phyloP scores from a whole-genome alignment of 192 early-diverging fungal genomes.

The Entomortierella chlamydospora region DNA sequence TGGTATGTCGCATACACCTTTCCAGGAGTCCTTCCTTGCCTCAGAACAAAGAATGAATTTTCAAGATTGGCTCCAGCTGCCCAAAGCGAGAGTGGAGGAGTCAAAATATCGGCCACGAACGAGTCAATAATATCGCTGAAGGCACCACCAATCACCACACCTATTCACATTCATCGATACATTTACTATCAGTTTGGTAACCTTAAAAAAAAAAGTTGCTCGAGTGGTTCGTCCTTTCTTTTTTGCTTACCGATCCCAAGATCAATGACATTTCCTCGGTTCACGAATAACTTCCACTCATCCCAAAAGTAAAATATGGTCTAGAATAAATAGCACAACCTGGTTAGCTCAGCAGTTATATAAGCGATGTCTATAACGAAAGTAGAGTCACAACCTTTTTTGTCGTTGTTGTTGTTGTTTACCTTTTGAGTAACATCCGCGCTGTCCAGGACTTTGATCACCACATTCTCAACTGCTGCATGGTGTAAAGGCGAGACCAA shows the following conservation, averaged over 20 bases:
- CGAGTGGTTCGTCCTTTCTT: too few relatives aligned
- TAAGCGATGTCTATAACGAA: too few relatives aligned
- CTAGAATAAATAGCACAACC: constrained; percentile 8
- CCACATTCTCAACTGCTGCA: constrained; percentile 37
- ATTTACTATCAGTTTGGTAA: neutral
- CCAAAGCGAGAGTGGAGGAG: constrained; percentile 54
- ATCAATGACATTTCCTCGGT: too few relatives aligned
- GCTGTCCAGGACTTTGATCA: constrained; percentile 41
- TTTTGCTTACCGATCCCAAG: too few relatives aligned
- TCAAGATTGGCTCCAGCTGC: constrained; percentile 55
- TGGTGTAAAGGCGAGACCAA: constrained; percentile 22
- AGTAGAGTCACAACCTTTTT: too few relatives aligned
- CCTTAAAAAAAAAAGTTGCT: neutral
- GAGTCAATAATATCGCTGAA: constrained; percentile 55
- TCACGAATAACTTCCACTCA: too few relatives aligned
- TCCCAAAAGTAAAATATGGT: constrained; percentile 46
- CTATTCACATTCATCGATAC: constrained; percentile 9
- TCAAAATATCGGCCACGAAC: constrained; percentile 56
- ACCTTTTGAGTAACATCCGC: constrained; percentile 46
- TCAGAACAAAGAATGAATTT: constrained; percentile 55
- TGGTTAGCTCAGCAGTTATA: neutral
- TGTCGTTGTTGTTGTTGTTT: neutral
- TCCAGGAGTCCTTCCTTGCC: constrained; percentile 26
- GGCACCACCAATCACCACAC: constrained; percentile 56
- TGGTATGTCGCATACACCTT: constrained; percentile 36